A percentile compares a stretch with the other conserved stretches of the same genome.
These are phyloP conservation scores for Debaryomycetaceae sp. DNA, from an alignment of 1,139 yeast genomes.

Conservation along the genomic window DNA sequence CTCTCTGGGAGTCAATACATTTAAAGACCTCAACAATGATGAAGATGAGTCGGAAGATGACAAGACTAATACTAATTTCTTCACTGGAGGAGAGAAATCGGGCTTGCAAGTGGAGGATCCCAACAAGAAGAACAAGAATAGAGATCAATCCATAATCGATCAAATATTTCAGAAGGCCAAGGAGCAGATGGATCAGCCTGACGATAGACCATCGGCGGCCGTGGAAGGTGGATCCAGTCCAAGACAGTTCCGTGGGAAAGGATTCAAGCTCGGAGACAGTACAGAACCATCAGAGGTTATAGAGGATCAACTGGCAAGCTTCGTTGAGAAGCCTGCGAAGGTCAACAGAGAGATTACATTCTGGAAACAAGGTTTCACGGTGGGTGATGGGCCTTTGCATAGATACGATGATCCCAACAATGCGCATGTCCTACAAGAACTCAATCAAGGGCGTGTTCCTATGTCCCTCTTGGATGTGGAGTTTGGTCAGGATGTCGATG, in stretches of 20 bases:
- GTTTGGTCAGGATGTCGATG: slow-evolving; percentile 95
- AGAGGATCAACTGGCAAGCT: slow-evolving; percentile 26
- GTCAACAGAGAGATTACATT: slow-evolving; percentile 79
- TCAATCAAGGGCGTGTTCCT: slow-evolving; percentile 94
- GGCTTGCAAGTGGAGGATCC: slow-evolving; percentile 95
- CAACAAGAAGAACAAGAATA: slow-evolving; percentile 55
- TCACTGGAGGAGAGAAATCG: slow-evolving; percentile 95
- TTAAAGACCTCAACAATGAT: slow-evolving; percentile 48
- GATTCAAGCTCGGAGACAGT: slow-evolving; percentile 75
- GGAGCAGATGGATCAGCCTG: slow-evolving; percentile 41
- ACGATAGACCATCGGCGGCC: slow-evolving; percentile 42
- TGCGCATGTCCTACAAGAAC: slow-evolving; percentile 68
- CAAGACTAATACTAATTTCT: slow-evolving; percentile 68
- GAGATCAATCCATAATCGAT: slow-evolving; percentile 45
- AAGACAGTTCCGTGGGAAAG: slow-evolving; percentile 60
- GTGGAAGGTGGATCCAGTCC: slow-evolving; percentile 13
- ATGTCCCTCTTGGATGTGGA: slow-evolving; percentile 74
- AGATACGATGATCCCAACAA: slow-evolving; percentile 91
- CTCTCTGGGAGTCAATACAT: slow-evolving; percentile 38
- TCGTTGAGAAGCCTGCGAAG: slow-evolving; percentile 35
- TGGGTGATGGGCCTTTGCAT: slow-evolving; percentile 83
- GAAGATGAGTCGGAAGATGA: slow-evolving; percentile 57
- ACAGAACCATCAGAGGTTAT: slow-evolving; percentile 41
- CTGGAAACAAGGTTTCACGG: slow-evolving; percentile 95
- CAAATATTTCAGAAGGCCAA: slow-evolving; percentile 46